Conservation (phyloP, 1,284 basidiomycete genomes). For the Prillingera fragicola region DNA sequence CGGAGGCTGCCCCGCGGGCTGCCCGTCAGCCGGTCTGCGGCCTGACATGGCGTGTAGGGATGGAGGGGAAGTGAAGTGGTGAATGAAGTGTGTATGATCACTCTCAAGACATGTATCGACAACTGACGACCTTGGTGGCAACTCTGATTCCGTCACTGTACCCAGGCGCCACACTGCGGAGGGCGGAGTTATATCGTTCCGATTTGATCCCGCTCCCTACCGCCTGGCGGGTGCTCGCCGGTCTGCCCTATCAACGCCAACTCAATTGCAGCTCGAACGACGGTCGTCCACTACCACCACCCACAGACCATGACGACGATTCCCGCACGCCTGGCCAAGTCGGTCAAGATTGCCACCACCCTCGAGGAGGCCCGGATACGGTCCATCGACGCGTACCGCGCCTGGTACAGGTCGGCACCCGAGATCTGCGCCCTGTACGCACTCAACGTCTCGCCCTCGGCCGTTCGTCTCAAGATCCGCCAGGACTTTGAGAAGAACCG, state of each 20-base stretch:
- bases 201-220: constrained; percentile 6
- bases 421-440: constrained; percentile 82
- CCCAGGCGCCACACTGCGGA: too few species aligned
- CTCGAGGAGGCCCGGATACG: constrained; percentile 66
- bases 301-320: constrained; percentile 67
- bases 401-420: constrained; percentile 88
- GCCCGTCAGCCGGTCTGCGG: constrained; percentile 12
- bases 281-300: background rate
- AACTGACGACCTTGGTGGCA: too few species aligned
- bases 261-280: constrained; percentile 2
- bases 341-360: constrained; percentile 58
- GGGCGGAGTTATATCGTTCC: background rate
- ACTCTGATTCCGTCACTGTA: too few species aligned
- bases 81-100: too few species aligned
- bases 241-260: constrained; percentile 3
- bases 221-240: background rate
- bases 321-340: constrained; percentile 76
- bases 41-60: constrained; percentile 4
- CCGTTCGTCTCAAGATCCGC: constrained; percentile 76
- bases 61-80: background rate
- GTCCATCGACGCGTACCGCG: constrained; percentile 75
- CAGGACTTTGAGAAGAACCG: constrained; percentile 83
- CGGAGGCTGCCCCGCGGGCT: constrained; percentile 17
- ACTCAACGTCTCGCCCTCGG: constrained; percentile 73
- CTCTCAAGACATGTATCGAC: too few species aligned